Evolutionary conservation across 1,139 yeast genomes (phyloP), one percentile per base, ranked within the genome.

Genomic region (Magnusiomyces tetraspermus): DNA sequence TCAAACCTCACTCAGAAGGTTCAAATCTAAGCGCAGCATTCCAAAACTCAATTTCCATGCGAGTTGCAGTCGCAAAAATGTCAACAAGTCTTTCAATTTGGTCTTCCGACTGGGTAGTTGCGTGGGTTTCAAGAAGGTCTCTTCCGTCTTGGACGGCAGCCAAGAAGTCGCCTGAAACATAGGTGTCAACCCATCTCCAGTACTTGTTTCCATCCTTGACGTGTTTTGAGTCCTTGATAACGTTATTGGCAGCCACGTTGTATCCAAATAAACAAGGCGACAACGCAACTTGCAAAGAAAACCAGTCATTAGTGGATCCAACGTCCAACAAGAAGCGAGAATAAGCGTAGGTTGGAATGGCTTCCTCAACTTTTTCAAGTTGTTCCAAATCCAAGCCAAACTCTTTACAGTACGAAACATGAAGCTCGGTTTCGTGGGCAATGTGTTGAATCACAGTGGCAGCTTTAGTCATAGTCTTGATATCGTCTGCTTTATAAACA

Each of bases 231-330:
- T 58, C 56, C 1, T 53, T 57, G 37, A 54, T 42, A 22, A 59
- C 54, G 46, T 53, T 53, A 30, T 44, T 51, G 3, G 78, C 79
- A 0, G 85, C 82, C 53, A 78, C 76, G 40, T 77, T 77, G 64
- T 84, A 85, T 0, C 95, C 96, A 63, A 82, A 77, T 45, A 85
- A 69, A 66, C 95, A 86, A 0, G 96, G 95, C 1, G 89, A 77
- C 51, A 85, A 67, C 0, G 94, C 86, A 5, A 82, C 76, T 56
- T 79, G 78, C 50, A 83, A 75, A 24, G 83, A 85, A 40, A 82
- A 66, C 76, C 82, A 84, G 62, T 82, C 84, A 19, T 76, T 73
- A 43, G 66, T 69, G 36, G 70, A 68, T 1, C 84, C 83, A 8
- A 82, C 68, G 15, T 44, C 43, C 45, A 75, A 63, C 54, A 86